Conservation (phyloP, 495 filamentous ascomycete species). For the Aspergillus kassunensis region DNA sequence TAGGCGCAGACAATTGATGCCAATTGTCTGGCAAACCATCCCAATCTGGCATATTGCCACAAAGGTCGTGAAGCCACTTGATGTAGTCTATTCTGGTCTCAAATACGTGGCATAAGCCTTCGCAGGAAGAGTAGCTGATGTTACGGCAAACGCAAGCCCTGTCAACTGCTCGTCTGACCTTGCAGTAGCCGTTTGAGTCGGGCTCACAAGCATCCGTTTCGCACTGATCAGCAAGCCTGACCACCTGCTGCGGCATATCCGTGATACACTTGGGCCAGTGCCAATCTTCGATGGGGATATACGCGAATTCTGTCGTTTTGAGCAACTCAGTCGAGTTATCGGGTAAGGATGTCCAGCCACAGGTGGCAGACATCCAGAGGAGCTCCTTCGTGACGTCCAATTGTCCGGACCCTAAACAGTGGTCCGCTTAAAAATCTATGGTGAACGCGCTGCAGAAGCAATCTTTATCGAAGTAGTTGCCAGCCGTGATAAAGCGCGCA, state of each 20-base stretch:
- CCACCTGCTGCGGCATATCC: slow-evolving; percentile 10
- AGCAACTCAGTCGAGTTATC: slow-evolving; percentile 7
- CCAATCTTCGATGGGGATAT: slow-evolving; percentile 12
- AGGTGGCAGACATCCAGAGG: slow-evolving; percentile 11
- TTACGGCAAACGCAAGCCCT: slow-evolving; percentile 16
- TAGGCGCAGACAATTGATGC: slow-evolving; percentile 15
- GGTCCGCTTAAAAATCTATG: slow-evolving; percentile 2
- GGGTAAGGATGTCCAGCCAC: slow-evolving; percentile 8
- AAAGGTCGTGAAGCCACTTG: slow-evolving; percentile 17
- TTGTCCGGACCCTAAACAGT: slow-evolving; percentile 2
- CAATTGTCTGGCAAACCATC: slow-evolving; percentile 16
- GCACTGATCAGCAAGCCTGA: slow-evolving; percentile 8
- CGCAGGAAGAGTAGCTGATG: slow-evolving; percentile 16
- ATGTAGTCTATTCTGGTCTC: slow-evolving; percentile 16
- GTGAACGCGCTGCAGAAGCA: slow-evolving; percentile 12
- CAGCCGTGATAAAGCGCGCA: not conserved
- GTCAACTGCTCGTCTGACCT: slow-evolving; percentile 12
- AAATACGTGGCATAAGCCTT: slow-evolving; percentile 15
- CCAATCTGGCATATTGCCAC: slow-evolving; percentile 15
- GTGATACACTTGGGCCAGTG: slow-evolving; percentile 12
- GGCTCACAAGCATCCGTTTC: slow-evolving; percentile 12
- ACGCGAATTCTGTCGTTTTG: slow-evolving; percentile 13
- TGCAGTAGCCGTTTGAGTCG: slow-evolving; percentile 10
- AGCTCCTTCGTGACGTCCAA: slow-evolving; percentile 15
- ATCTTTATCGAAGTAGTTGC: slow-evolving; percentile 12